Percentiles rank a stretch among this genome's conserved stretches.
phyloP scores from a whole-genome alignment of 2,329 filamentous ascomycete genomes.

The Periconia digitata region DNA sequence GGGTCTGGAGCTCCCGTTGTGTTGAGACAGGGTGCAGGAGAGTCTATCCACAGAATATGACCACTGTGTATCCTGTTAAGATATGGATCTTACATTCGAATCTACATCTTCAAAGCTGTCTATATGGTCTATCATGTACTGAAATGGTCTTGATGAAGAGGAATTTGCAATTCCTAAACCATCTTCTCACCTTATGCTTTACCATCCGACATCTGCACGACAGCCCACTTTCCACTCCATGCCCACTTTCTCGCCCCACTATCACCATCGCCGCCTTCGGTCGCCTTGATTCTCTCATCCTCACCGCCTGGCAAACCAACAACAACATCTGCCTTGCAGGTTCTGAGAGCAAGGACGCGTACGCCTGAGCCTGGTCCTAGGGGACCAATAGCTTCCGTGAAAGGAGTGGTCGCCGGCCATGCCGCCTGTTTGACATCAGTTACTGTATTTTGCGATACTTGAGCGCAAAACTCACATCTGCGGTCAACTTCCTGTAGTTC shows the following conservation, averaged over 20 bases:
- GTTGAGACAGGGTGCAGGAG: too few species aligned
- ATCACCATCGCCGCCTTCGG: constrained; percentile 71
- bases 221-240: constrained; percentile 95
- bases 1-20: too few species aligned
- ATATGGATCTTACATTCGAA: too few species aligned
- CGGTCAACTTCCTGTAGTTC: constrained; percentile 92
- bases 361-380: constrained; percentile 79
- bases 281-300: constrained; percentile 75
- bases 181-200: constrained; percentile 45
- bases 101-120: not conserved
- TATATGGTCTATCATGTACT: not conserved
- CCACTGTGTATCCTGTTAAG: too few species aligned
- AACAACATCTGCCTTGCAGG: constrained; percentile 95
- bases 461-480: constrained; percentile 66
- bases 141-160: not conserved
- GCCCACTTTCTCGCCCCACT: constrained; percentile 79
- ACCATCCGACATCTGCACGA: constrained; percentile 80
- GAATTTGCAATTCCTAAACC: not conserved
- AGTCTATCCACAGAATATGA: too few species aligned
- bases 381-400: constrained; percentile 80
- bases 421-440: constrained; percentile 54
- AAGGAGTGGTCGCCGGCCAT: constrained; percentile 88
- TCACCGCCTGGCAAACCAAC: constrained; percentile 80
- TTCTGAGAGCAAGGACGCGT: constrained; percentile 83
- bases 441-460: constrained; percentile 2